These are phyloP conservation scores for Blastomyces percursus DNA, from an alignment of 2,329 filamentous ascomycete species.

Conservation along the genomic window DNA sequence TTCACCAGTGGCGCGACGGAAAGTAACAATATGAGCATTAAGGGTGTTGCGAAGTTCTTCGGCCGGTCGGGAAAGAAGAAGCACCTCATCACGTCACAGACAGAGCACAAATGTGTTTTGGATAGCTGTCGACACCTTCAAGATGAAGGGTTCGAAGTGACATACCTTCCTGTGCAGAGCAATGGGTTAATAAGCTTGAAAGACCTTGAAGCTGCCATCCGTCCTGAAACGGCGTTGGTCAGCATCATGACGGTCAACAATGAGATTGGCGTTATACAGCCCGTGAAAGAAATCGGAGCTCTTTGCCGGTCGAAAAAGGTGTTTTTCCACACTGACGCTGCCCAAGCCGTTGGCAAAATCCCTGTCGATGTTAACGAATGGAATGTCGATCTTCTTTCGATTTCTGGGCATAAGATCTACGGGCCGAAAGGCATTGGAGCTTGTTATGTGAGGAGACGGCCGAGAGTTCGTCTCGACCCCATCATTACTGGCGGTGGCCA, in stretches of 20 bases:
- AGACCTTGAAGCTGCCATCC: slow-evolving; percentile 76
- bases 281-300: slow-evolving; percentile 82
- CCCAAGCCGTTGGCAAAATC: slow-evolving; percentile 98
- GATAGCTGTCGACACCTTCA: slow-evolving; percentile 95
- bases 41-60: slow-evolving; percentile 94
- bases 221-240: slow-evolving; percentile 81
- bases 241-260: slow-evolving; percentile 99
- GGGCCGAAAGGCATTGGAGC: slow-evolving; percentile 95
- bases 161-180: slow-evolving; percentile 82
- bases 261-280: slow-evolving; percentile 98
- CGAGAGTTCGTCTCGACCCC: slow-evolving; percentile 85
- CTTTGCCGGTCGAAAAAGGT: slow-evolving; percentile 84
- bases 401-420: slow-evolving; percentile 97
- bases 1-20: slow-evolving; percentile 97
- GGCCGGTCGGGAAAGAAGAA: slow-evolving; percentile 90
- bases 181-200: slow-evolving; percentile 79
- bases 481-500: slow-evolving; percentile 95
- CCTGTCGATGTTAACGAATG: slow-evolving; percentile 92
- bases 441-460: slow-evolving; percentile 86
- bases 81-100: slow-evolving; percentile 95
- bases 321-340: slow-evolving; percentile 96
- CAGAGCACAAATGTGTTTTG: slow-evolving; percentile 96
- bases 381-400: slow-evolving; percentile 98
- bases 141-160: slow-evolving; percentile 91
- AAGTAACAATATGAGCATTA: slow-evolving; percentile 99